Evolutionary conservation across 192 early-diverging fungal species (phyloP).

Genomic region (Backusella sp.): DNA sequence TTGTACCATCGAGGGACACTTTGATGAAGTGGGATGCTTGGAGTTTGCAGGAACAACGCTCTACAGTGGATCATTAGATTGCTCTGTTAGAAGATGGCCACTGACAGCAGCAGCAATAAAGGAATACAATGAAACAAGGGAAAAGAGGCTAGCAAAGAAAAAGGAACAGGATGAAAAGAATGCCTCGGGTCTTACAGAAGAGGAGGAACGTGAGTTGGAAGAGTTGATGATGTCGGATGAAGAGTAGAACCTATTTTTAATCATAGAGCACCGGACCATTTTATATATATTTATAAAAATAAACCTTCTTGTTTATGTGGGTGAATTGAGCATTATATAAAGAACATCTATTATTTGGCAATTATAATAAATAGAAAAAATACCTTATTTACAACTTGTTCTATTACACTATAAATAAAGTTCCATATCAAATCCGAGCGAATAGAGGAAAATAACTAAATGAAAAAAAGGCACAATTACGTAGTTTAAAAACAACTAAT

Average conservation of each 20-base stretch:
- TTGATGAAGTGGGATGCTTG: conserved; percentile 82
- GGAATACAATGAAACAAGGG: conserved; percentile 12
- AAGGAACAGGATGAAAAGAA: conserved; percentile 17
- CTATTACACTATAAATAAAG: background rate
- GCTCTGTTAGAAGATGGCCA: conserved; percentile 82
- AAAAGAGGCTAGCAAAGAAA: conserved; percentile 16
- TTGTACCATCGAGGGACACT: conserved; percentile 82
- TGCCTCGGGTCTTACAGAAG: conserved; percentile 67
- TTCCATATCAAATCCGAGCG: background rate
- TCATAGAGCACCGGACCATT: background rate
- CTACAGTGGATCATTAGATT: conserved; percentile 82
- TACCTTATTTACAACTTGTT: background rate
- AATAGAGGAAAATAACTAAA: background rate
- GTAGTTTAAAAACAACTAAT: background rate
- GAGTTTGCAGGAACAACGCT: conserved; percentile 56
- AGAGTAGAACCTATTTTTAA: background rate
- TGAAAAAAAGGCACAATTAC: background rate
- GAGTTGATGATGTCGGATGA: conserved; percentile 78
- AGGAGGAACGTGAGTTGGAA: conserved; percentile 86
- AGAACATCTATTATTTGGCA: too few relatives aligned
- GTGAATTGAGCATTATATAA: background rate
- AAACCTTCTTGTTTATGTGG: background rate
- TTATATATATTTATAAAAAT: background rate
- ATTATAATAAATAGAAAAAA: too few relatives aligned
- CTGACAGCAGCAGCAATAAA: conserved; percentile 37